Percentiles rank a stretch among this genome's conserved stretches.
These are phyloP conservation scores for Arthrobotrys entomopaga DNA, from an alignment of 2,329 filamentous ascomycete genomes.

Conservation along the genomic window DNA sequence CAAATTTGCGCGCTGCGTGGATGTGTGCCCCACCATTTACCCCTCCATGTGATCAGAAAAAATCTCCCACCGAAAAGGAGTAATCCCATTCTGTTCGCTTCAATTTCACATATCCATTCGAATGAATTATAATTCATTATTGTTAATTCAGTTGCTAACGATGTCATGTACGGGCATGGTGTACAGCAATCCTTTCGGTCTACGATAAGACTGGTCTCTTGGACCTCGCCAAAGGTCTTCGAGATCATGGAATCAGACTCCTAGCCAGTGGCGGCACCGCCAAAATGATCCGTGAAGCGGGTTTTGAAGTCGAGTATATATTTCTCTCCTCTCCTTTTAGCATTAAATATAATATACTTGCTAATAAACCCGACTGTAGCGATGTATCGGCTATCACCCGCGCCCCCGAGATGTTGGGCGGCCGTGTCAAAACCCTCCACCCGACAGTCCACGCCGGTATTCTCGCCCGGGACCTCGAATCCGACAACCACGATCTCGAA, in stretches of 20 bases:
- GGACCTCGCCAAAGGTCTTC: conserved; percentile 89
- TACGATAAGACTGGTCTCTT: conserved; percentile 98
- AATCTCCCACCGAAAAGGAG: conserved; percentile 17
- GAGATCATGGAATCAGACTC: conserved; percentile 88
- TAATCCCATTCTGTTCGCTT: neutral
- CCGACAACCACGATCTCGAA: conserved; percentile 95
- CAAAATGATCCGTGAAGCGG: conserved; percentile 95
- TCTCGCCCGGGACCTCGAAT: conserved; percentile 90
- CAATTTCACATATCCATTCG: neutral
- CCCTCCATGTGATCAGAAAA: conserved; percentile 51
- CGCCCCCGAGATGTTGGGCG: conserved; percentile 95
- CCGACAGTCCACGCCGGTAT: conserved; percentile 87
- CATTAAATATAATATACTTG: neutral
- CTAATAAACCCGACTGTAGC: conserved; percentile 64
- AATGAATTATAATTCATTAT: neutral
- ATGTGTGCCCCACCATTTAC: conserved; percentile 37
- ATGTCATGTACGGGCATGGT: conserved; percentile 56
- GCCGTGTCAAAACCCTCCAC: conserved; percentile 93
- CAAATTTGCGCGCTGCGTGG: conserved; percentile 1
- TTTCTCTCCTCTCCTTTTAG: neutral
- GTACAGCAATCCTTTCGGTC: conserved; percentile 90
- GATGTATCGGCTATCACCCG: conserved; percentile 97
- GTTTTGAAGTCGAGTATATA: conserved; percentile 89
- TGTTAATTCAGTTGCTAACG: conserved; percentile 5
- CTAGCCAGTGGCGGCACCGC: conserved; percentile 95